These are phyloP conservation scores for Schizopora paradoxa DNA, from an alignment of 1,284 basidiomycete species.

Conservation along the genomic window DNA sequence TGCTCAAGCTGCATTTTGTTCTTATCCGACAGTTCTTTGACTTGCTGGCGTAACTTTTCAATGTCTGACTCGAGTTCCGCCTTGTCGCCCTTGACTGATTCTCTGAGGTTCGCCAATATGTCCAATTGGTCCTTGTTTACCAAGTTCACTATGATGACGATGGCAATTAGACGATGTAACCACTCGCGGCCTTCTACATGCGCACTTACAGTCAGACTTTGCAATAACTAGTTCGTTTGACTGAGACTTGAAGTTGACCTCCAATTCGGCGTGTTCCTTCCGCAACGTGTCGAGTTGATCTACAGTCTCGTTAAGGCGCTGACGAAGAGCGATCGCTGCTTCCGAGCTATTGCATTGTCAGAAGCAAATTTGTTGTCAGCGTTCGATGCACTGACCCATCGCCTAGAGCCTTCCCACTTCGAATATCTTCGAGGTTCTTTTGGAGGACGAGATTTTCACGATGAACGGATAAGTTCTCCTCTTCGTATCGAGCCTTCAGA, in stretches of 20 bases:
- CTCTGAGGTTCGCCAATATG: slow-evolving; percentile 76
- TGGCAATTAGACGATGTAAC: slow-evolving; percentile 5
- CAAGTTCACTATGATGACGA: slow-evolving; percentile 53
- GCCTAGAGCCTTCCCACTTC: slow-evolving; percentile 76
- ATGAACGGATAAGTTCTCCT: slow-evolving; percentile 83
- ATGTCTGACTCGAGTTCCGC: slow-evolving; percentile 67
- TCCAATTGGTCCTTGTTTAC: slow-evolving; percentile 84
- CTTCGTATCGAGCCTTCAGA: slow-evolving; percentile 86
- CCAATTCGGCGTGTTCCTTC: slow-evolving; percentile 64
- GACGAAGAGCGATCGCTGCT: slow-evolving; percentile 81
- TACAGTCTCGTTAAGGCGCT: slow-evolving; percentile 82
- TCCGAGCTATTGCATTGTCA: slow-evolving; percentile 52
- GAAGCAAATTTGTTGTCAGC: slow-evolving; percentile 13
- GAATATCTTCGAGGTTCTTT: slow-evolving; percentile 82
- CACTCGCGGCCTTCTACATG: neutral
- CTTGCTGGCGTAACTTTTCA: slow-evolving; percentile 57
- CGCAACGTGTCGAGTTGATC: slow-evolving; percentile 74
- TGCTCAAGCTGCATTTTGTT: slow-evolving; percentile 90
- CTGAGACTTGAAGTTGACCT: slow-evolving; percentile 64
- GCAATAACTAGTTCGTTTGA: slow-evolving; percentile 75
- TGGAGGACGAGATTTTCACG: slow-evolving; percentile 79
- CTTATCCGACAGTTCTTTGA: slow-evolving; percentile 75
- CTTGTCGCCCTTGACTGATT: slow-evolving; percentile 87
- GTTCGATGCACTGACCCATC: slow-evolving; percentile 57
- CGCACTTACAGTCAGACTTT: slow-evolving; percentile 75